phyloP scores from a whole-genome alignment of 2,329 filamentous ascomycete genomes.

The Hirsutella thompsonii region DNA sequence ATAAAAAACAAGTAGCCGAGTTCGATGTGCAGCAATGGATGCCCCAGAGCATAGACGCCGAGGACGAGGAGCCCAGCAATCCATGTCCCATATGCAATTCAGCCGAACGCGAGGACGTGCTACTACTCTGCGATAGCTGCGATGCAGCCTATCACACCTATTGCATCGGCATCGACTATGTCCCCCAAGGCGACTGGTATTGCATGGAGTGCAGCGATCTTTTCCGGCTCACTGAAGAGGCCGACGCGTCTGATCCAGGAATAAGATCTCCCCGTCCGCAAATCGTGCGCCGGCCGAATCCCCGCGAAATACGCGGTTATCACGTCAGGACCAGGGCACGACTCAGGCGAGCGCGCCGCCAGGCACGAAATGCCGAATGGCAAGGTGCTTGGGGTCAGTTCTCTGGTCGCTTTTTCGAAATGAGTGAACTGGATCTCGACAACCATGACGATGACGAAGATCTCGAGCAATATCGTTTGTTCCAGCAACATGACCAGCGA shows the following conservation, averaged over 20 bases:
- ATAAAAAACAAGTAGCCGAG: conserved; percentile 82
- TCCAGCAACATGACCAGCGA: conserved; percentile 41
- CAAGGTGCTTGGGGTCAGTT: conserved; percentile 70
- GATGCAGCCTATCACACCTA: conserved; percentile 84
- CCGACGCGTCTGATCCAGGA: conserved; percentile 18
- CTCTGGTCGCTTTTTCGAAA: conserved; percentile 48
- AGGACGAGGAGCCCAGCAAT: conserved; percentile 52
- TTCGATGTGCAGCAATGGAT: conserved; percentile 66
- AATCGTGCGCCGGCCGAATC: conserved; percentile 16
- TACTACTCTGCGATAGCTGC: conserved; percentile 86
- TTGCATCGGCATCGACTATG: conserved; percentile 69
- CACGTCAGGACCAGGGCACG: conserved; percentile 42
- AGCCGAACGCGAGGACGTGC: conserved; percentile 67
- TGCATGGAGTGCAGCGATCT: conserved; percentile 67
- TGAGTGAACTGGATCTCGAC: conserved; percentile 27
- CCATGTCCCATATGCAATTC: conserved; percentile 79
- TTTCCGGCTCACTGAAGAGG: conserved; percentile 22
- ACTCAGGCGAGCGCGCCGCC: conserved; percentile 41
- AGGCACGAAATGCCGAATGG: conserved; percentile 71
- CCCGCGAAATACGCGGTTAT: conserved; percentile 19
- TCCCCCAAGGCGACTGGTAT: conserved; percentile 76
- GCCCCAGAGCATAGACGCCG: conserved; percentile 55
- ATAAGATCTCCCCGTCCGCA: conserved; percentile 19
- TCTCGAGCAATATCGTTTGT: conserved; percentile 38
- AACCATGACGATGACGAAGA: conserved; percentile 51